These are phyloP conservation scores for Graphiopsis chlorocephala DNA, from an alignment of 2,329 filamentous ascomycete species.

Conservation along the genomic window DNA sequence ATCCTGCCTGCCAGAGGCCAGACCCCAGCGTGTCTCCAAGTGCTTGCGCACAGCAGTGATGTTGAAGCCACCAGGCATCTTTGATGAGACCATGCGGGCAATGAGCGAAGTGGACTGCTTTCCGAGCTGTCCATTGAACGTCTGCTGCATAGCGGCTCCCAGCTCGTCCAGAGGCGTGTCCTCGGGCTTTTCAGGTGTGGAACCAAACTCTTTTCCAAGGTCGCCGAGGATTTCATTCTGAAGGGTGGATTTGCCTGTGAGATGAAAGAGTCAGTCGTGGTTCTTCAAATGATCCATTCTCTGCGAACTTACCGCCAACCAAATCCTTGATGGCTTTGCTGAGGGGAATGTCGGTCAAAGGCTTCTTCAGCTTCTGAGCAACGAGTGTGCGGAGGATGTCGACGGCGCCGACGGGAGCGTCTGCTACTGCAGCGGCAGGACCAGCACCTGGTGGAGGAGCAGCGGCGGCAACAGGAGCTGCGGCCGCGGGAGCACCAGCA, in stretches of 20 bases:
- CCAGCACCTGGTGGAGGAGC: slow-evolving; percentile 68
- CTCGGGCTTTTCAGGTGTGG: slow-evolving; percentile 96
- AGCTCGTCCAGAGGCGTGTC: slow-evolving; percentile 95
- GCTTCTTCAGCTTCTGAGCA: slow-evolving; percentile 97
- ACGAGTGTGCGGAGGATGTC: slow-evolving; percentile 88
- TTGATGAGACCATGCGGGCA: slow-evolving; percentile 92
- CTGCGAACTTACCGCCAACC: slow-evolving; percentile 72
- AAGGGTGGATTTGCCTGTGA: slow-evolving; percentile 87
- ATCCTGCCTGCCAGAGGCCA: slow-evolving; percentile 83
- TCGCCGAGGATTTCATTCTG: slow-evolving; percentile 99
- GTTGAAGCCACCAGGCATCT: slow-evolving; percentile 99
- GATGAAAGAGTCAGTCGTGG: slow-evolving; percentile 1
- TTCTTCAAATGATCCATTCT: neutral
- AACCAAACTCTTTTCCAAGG: slow-evolving; percentile 96
- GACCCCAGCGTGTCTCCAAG: slow-evolving; percentile 87
- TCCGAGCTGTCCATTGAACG: slow-evolving; percentile 97
- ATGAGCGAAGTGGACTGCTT: slow-evolving; percentile 94
- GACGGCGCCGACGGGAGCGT: slow-evolving; percentile 81
- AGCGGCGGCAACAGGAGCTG: slow-evolving; percentile 52
- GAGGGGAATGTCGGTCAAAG: slow-evolving; percentile 79
- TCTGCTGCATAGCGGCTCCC: slow-evolving; percentile 91
- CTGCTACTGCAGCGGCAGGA: slow-evolving; percentile 80
- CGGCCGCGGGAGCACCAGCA: slow-evolving; percentile 49
- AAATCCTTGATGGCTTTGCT: slow-evolving; percentile 98
- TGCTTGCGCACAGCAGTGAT: slow-evolving; percentile 96